Evolutionary conservation across 73 alveolate species (phyloP), one percentile per base, ranked within the genome.

Genomic region (Uronychia setigera): DNA sequence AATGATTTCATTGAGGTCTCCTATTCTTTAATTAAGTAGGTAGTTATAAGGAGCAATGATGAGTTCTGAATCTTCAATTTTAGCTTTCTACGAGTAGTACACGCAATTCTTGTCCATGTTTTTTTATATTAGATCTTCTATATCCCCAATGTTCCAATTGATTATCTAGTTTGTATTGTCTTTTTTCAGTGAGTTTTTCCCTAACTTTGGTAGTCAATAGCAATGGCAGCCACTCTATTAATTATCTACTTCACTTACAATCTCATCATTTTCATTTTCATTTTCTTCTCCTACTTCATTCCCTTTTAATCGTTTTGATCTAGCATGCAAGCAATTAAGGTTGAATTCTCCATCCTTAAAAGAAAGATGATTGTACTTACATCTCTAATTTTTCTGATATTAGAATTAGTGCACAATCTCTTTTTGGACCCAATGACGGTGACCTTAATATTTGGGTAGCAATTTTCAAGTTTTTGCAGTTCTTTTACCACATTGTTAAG

Each of bases 401-500:
- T 19, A 46, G 67, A 46, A 46, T 46, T 46, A 19, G 67, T 46
- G 67, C 67, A 46, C 67, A 46, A 46, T 19, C 19, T 11, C 5
- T 46, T 19, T 5, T 19, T 5, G 67, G 67, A 46, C 5, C 67
- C 67, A 19, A 46, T 5, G 67, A 46, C 19, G 19, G 67, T 46
- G n/a, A 46, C 19, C 19, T 46, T 5, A 46, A 46, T n/a, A n/a
- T n/a, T 76, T 26, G 81, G 81, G 58, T 5, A n/a, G 81, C 25
- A 76, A 30, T 46, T 11, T 5, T 35, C 29, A 5, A 29, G 1
- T n/a, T 29, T 76, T 35, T 78, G 30, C 1, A 78, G 76, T 76
- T 78, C 84, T 26, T 78, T 78, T 31, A 32, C 31, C 33, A 78
- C 84, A 5, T 78, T 1, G 32, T 9, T 33, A 0, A 78, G 84